Evolutionary conservation across 805 yeast species (phyloP).

Genomic region (Candida sakaeoensis): DNA sequence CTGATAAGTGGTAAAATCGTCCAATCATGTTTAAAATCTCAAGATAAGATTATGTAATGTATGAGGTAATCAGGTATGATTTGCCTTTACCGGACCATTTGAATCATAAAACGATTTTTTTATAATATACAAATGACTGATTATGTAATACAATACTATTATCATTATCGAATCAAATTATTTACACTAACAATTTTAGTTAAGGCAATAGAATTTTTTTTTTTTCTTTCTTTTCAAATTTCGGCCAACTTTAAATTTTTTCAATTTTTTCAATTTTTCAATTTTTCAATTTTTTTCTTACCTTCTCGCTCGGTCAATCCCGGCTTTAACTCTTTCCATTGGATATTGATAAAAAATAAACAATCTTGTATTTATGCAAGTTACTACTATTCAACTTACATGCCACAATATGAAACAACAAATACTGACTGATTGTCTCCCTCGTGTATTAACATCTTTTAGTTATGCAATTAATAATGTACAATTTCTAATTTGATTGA

Average conservation of each 20-base stretch:
- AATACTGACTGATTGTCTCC: too few species aligned
- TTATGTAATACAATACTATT: neutral
- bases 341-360: neutral
- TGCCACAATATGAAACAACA: too few species aligned
- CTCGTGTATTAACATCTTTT: neutral
- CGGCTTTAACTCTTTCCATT: neutral
- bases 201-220: neutral
- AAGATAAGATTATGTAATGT: conserved; percentile 1
- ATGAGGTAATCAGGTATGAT: neutral
- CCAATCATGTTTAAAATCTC: neutral
- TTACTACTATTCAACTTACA: too few species aligned
- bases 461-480: neutral
- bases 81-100: conserved; percentile 3
- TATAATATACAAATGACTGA: too few species aligned
- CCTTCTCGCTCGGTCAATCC: neutral
- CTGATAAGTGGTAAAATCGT: conserved; percentile 1
- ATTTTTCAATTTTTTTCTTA: neutral
- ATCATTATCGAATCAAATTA: conserved; percentile 3
- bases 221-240: neutral
- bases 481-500: neutral
- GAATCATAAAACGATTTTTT: too few species aligned
- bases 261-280: neutral
- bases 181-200: too few species aligned
- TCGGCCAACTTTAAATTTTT: neutral
- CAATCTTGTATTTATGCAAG: too few species aligned